These are phyloP conservation scores for Solanum lycopersicoides DNA, from an alignment of 257 asterid genomes.

Conservation along the genomic window DNA sequence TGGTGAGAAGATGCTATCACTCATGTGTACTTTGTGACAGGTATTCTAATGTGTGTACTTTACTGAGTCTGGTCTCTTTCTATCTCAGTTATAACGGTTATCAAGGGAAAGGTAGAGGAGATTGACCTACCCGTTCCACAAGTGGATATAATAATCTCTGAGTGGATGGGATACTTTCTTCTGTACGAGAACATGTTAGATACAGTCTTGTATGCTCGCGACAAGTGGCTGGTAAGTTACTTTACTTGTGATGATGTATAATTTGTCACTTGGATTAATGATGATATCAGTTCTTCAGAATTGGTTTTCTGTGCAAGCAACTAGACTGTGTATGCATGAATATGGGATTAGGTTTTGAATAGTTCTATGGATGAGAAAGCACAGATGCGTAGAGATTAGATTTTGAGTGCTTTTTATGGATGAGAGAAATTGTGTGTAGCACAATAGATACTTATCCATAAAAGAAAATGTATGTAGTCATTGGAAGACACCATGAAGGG, in stretches of 20 bases:
- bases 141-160: conserved; percentile 90
- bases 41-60: not conserved
- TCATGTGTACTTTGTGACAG: not conserved
- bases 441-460: not conserved
- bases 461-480: not conserved
- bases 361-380: not conserved
- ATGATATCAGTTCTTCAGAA: not conserved
- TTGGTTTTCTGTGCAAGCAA: not conserved
- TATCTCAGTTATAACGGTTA: conserved; percentile 68
- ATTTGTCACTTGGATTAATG: not conserved
- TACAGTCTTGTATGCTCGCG: conserved; percentile 87
- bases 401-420: not conserved
- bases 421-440: not conserved
- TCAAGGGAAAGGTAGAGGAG: conserved; percentile 94
- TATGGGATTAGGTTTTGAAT: not conserved
- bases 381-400: not conserved
- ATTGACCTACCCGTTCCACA: conserved; percentile 89
- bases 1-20: conserved; percentile 32
- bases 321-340: not conserved
- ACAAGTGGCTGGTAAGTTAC: conserved; percentile 84
- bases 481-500: not conserved
- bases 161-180: conserved; percentile 97
- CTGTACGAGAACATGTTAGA: conserved; percentile 87
- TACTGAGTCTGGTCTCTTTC: not conserved
- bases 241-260: not conserved